Evolutionary conservation across 1,139 yeast species (phyloP), one percentile per base, ranked within the genome.

Genomic region (Lipomyces yarrowii): DNA sequence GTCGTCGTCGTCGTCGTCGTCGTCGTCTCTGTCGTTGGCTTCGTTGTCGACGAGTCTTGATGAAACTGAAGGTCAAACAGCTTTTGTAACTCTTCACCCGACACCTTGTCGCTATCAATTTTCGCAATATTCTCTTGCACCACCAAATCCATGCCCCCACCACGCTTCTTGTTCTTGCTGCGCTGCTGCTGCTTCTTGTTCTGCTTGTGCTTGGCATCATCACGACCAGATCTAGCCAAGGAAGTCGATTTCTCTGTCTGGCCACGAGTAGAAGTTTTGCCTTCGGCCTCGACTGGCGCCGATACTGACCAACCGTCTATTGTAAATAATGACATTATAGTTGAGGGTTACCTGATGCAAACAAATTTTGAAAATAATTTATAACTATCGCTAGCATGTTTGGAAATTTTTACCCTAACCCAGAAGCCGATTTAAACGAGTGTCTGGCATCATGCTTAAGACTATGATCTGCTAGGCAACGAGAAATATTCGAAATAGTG

Each of bases 301-400:
- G 87, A 86, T 64, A 90, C 77, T 67, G 87, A 83, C 96, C 96
- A 90, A 23, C 96, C 96, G 57, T 87, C 89, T 39, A 88, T 91
- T 75, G 88, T 84, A 74, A 90, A 90, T 71, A 89, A 81, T 35
- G 89, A 84, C 93, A 88, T 88, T 48, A 4, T 35, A 15, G 37
- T n/a, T 30, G 18, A n/a, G 33, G 11, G n/a, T n/a, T n/a, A 15
- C 7, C 35, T 23, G 23, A 42, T n/a, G 21, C 42, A 37, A n/a
- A 37, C 42, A 37, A 37, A 37, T 37, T 4, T 15, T 37, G 13
- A 15, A n/a, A n/a, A n/a, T n/a, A n/a, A n/a, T n/a, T n/a, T n/a
- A n/a, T n/a, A n/a, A n/a, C n/a, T n/a, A n/a, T n/a, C n/a, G n/a
- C n/a, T n/a, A n/a, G n/a, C n/a, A n/a, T 26, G 30, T 26, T 26